Conservation (phyloP, 495 filamentous ascomycete species). For the Penicillium waksmanii region DNA sequence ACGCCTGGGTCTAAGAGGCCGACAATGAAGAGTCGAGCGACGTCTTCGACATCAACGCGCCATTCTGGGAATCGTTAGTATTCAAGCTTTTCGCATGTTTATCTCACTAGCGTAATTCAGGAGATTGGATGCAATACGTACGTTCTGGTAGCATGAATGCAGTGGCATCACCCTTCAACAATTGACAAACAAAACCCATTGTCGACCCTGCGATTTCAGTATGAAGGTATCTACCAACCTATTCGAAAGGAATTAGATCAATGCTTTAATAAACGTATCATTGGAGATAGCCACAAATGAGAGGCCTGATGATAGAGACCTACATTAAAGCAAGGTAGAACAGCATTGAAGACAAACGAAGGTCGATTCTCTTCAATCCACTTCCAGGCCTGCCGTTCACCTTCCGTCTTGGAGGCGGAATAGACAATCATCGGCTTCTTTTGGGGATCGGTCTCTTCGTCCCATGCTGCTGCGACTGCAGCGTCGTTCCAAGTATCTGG, state of each 20-base stretch:
- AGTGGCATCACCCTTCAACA: conserved; percentile 31
- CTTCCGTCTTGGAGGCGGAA: conserved; percentile 56
- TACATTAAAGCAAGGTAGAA: conserved; percentile 51
- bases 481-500: not conserved
- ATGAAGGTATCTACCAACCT: not conserved
- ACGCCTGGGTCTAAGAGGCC: conserved; percentile 46
- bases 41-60: conserved; percentile 54
- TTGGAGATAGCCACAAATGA: no score
- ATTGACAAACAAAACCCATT: conserved; percentile 20
- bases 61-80: conserved; percentile 29
- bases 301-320: conserved; percentile 13
- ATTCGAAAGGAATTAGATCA: not conserved
- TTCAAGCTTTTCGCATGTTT: no score
- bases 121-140: not conserved
- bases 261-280: not conserved
- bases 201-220: not conserved
- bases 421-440: conserved; percentile 47
- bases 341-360: conserved; percentile 50
- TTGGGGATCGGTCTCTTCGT: not conserved
- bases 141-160: conserved; percentile 2
- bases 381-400: conserved; percentile 56
- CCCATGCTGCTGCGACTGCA: not conserved
- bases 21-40: conserved; percentile 49
- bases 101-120: no score
- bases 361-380: conserved; percentile 55